Evolutionary conservation across 441 rosid genomes (phyloP).

Genomic region (Brassica balearica): DNA sequence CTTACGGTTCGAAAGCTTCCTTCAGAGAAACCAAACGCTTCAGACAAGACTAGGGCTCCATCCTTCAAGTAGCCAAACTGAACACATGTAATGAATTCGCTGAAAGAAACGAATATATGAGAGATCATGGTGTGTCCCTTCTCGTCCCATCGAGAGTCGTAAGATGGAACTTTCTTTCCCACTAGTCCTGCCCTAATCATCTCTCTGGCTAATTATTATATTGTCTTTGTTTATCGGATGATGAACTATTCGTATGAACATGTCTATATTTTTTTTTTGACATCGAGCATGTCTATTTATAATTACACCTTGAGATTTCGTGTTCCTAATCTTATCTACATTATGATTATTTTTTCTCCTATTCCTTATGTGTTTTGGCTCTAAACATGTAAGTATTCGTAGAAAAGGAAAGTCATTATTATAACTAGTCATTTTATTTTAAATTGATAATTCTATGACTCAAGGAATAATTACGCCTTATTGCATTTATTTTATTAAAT

Average conservation of each 20-base stretch:
- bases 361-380: background rate
- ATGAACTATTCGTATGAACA: background rate
- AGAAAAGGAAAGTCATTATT: no score
- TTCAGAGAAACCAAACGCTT: background rate
- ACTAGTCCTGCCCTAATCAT: slow-evolving; percentile 30
- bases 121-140: slow-evolving; percentile 30
- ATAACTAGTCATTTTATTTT: no score
- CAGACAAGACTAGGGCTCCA: slow-evolving; percentile 22
- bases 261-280: no score
- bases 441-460: no score
- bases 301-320: background rate
- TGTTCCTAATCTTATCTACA: background rate
- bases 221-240: background rate
- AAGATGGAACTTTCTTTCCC: background rate
- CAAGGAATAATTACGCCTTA: background rate
- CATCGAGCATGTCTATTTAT: background rate
- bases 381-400: background rate
- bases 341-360: background rate
- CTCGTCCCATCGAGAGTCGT: background rate
- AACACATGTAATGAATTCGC: background rate
- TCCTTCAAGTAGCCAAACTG: slow-evolving; percentile 29
- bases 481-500: background rate
- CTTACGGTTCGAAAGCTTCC: background rate
- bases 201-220: background rate
- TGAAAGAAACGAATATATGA: background rate